Conservation (phyloP, 1,284 basidiomycete species). For the Trametes versicolor region DNA sequence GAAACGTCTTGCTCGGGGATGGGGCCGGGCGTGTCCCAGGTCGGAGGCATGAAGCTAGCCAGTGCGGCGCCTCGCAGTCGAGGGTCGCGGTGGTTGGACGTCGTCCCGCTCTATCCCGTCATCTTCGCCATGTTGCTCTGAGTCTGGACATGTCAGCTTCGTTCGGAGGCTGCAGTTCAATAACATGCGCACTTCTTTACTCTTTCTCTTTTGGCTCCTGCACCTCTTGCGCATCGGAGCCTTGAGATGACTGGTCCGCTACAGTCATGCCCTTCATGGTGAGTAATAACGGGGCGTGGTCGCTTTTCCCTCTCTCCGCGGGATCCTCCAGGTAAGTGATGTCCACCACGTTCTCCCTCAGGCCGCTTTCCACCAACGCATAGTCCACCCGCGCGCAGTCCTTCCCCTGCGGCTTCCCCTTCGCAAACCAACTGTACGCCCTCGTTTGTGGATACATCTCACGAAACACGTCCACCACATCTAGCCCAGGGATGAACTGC, state of each 20-base stretch:
- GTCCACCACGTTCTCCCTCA: conserved; percentile 34
- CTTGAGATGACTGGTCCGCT: not conserved
- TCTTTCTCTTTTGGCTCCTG: not conserved
- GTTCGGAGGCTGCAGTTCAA: not conserved
- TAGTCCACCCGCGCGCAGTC: conserved; percentile 42
- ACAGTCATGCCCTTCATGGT: conserved; percentile 33
- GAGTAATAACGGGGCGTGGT: conserved; percentile 39
- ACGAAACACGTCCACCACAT: conserved; percentile 39
- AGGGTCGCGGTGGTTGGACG: conserved; percentile 8
- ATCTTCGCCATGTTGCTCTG: conserved; percentile 26
- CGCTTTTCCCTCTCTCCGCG: conserved; percentile 39
- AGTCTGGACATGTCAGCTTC: conserved; percentile 6
- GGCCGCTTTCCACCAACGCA: conserved; percentile 36
- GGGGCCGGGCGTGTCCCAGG: conserved; percentile 23
- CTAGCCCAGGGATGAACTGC: conserved; percentile 35
- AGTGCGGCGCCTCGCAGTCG: conserved; percentile 5
- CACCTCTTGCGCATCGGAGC: not conserved
- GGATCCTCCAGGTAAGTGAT: conserved; percentile 38
- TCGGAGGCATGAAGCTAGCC: conserved; percentile 26
- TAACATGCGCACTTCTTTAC: not conserved
- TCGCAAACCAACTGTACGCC: conserved; percentile 43
- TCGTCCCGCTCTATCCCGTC: conserved; percentile 12
- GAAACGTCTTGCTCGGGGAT: conserved; percentile 17
- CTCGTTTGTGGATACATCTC: conserved; percentile 31
- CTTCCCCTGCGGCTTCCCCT: conserved; percentile 40